Base-by-base conservation (phyloP, 441 rosid species). In the Pelargonium cotyledonis region DNA sequence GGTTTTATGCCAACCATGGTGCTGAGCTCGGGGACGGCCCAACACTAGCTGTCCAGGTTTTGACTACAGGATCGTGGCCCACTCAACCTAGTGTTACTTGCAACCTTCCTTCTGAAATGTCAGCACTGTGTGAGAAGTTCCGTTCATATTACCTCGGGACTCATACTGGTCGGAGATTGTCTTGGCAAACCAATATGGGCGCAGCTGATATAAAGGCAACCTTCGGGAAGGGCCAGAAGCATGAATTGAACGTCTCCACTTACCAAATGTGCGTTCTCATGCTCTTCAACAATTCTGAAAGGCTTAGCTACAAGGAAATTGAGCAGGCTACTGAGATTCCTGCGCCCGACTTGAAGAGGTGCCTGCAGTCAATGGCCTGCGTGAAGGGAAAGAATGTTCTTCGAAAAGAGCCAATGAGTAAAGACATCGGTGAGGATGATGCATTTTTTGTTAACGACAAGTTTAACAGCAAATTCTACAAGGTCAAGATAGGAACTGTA, bases 101-200 rank as follows among this genome's bases (percentile, higher is more conserved):
- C 80, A 91, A 94, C 73, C 85, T 94, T 70, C 97, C 97, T 16
- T 80, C 92, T 57, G 98, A 94, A 78, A 86, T 94, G 84, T 86
- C 89, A 6, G 89, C 80, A 18, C 73, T 93, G 14, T 93, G 98
- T 51, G 96, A 91, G 84, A 93, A 89, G 88, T 93, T 94, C 79
- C 85, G 91, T 51, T 84, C 93, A 6, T 86, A 85, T 77, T 94
- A 94, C 83, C 96, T 94, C 16, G 98, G 98, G 61, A 91, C 95
- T 44, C 98, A 91, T 68, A 94, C 92, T 6, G 97, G 98, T 23
- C 76, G 98, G 80, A 85, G 98, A 77, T 75, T 94, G 71, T 85
- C 98, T 10, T 94, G 97, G 97, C 98, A 91, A 78, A 94, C 97
- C 14, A 94, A 94, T 83, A 94, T 89, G 97, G 98, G 98, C 57